These are phyloP conservation scores for Colletotrichum siamense DNA, from an alignment of 2,329 filamentous ascomycete species.

Conservation along the genomic window DNA sequence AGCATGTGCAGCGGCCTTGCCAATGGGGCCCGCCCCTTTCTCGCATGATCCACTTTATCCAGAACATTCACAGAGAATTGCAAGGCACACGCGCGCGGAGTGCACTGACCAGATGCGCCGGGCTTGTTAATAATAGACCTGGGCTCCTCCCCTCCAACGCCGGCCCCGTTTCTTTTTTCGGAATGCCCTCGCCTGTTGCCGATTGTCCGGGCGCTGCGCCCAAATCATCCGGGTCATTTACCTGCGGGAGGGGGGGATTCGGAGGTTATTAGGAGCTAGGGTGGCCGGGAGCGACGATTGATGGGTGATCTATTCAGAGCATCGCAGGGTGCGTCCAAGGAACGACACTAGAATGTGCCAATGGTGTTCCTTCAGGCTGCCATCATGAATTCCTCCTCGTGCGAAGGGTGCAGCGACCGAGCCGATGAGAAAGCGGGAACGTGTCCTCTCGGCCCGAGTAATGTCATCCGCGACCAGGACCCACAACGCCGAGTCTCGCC, in stretches of 20 bases:
- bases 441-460: background rate
- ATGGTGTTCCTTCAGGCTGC: background rate
- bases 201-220: background rate
- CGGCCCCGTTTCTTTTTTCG: background rate
- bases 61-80: background rate
- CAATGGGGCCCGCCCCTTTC: background rate
- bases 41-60: background rate
- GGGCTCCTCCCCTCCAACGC: background rate
- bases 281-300: background rate
- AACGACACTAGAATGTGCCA: background rate
- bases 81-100: background rate
- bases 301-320: background rate
- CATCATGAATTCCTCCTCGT: background rate
- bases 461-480: background rate
- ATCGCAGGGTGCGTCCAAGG: background rate
- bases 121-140: slow-evolving; percentile 10
- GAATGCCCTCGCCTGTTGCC: slow-evolving; percentile 5
- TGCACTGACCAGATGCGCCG: slow-evolving; percentile 1
- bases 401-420: background rate
- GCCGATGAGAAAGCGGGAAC: background rate
- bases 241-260: background rate
- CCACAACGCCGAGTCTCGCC: background rate
- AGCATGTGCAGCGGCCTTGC: background rate
- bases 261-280: background rate
- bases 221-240: background rate